These are phyloP conservation scores for Saccharomyces hybrid DNA, from an alignment of 1,139 yeast species.

Conservation along the genomic window DNA sequence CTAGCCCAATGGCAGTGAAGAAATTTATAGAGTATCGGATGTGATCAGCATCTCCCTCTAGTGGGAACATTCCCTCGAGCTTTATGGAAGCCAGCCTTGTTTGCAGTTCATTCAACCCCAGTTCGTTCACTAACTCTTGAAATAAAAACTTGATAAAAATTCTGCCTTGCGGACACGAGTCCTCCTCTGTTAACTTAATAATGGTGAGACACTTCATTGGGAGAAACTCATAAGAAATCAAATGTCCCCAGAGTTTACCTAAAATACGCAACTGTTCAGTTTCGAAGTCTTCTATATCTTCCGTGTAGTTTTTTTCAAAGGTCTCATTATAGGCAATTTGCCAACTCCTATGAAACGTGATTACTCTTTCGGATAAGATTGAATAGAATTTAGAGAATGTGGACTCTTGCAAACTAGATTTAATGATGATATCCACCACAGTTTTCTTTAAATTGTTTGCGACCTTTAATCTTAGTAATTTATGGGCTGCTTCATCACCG, in stretches of 20 bases:
- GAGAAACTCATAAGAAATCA: slow-evolving; percentile 63
- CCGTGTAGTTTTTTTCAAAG: slow-evolving; percentile 50
- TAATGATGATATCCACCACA: slow-evolving; percentile 68
- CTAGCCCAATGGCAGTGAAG: slow-evolving; percentile 89
- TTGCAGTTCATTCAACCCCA: slow-evolving; percentile 50
- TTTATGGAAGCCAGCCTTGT: slow-evolving; percentile 44
- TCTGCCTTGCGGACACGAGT: slow-evolving; percentile 73
- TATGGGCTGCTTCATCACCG: slow-evolving; percentile 90
- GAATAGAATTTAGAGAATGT: slow-evolving; percentile 86
- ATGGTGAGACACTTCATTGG: slow-evolving; percentile 51
- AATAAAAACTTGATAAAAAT: slow-evolving; percentile 75
- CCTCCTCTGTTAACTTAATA: slow-evolving; percentile 58
- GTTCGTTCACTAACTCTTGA: slow-evolving; percentile 70
- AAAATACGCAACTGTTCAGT: slow-evolving; percentile 69
- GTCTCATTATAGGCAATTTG: slow-evolving; percentile 42
- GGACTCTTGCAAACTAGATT: slow-evolving; percentile 81
- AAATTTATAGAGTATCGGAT: slow-evolving; percentile 77
- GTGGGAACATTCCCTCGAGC: slow-evolving; percentile 41
- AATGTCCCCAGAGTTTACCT: slow-evolving; percentile 82
- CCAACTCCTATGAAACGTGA: slow-evolving; percentile 50
- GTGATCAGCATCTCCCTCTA: slow-evolving; percentile 43
- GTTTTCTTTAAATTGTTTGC: slow-evolving; percentile 37
- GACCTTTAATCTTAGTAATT: slow-evolving; percentile 48
- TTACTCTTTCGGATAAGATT: slow-evolving; percentile 61
- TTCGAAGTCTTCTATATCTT: slow-evolving; percentile 56